Conservation (phyloP, 73 alveolate species). For the Stentor roeselii region DNA sequence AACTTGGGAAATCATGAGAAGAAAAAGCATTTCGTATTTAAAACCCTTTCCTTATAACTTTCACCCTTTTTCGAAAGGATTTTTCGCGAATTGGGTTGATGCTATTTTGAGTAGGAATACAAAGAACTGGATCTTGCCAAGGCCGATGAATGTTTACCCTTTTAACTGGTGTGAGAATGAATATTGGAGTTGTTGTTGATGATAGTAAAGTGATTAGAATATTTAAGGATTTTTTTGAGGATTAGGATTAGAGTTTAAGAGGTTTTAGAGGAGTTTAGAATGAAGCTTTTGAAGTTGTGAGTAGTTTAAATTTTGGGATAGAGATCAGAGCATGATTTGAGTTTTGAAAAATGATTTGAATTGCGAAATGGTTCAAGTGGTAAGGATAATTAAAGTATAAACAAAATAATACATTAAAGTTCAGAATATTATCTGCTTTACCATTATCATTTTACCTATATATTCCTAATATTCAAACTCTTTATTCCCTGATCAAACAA, state of each 20-base stretch:
- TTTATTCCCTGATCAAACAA: neutral
- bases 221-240: neutral
- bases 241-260: neutral
- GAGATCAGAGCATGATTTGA: neutral
- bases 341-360: neutral
- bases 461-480: neutral
- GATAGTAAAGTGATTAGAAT: neutral
- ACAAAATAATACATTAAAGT: neutral
- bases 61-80: constrained; percentile 63
- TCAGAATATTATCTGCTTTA: neutral
- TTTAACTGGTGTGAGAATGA: constrained; percentile 61
- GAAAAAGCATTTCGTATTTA: constrained; percentile 50
- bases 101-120: constrained; percentile 34
- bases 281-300: neutral
- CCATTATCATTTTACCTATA: neutral
- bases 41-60: constrained; percentile 36
- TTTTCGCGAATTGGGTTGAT: constrained; percentile 40
- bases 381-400: neutral
- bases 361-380: neutral
- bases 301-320: neutral
- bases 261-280: neutral
- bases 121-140: constrained; percentile 52
- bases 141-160: constrained; percentile 46
- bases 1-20: constrained; percentile 59
- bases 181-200: constrained; percentile 67